Conservation (phyloP, 2,329 filamentous ascomycete genomes). For the Xylariaceae sp. region DNA sequence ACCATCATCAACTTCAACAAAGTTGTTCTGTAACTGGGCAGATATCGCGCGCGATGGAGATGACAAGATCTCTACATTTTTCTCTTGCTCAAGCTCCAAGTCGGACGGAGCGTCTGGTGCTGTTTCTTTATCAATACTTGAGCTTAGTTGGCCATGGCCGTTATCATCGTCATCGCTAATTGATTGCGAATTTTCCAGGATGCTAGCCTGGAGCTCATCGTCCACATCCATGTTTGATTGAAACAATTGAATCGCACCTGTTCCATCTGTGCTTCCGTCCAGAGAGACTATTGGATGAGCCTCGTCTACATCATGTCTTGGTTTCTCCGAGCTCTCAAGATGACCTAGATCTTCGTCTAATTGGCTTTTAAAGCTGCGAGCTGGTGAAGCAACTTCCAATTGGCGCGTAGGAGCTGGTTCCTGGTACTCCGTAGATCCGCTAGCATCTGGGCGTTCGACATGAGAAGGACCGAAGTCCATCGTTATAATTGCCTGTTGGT, state of each 20-base stretch:
- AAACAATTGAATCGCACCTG: conserved; percentile 17
- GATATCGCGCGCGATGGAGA: conserved; percentile 3
- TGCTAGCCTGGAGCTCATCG: conserved; percentile 29
- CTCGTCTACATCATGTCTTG: not conserved
- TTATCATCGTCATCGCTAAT: conserved; percentile 6
- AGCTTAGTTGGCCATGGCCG: not conserved
- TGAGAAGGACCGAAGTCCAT: too few relatives aligned
- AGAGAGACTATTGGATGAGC: not conserved
- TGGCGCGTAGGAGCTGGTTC: not conserved
- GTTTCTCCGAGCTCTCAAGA: conserved; percentile 9
- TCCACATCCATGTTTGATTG: conserved; percentile 26
- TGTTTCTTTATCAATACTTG: not conserved
- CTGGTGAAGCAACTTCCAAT: conserved; percentile 11
- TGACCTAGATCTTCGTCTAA: conserved; percentile 15
- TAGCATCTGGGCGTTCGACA: too few relatives aligned
- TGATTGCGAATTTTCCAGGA: conserved; percentile 20
- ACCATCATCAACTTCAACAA: conserved; percentile 3
- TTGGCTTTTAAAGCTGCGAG: conserved; percentile 21
- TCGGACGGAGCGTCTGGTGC: not conserved
- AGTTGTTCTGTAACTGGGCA: conserved; percentile 7
- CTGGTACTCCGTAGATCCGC: too few relatives aligned
- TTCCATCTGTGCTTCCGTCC: not conserved
- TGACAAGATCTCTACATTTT: not conserved
- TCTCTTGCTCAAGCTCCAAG: not conserved
- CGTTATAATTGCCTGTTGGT: too few relatives aligned